A percentile compares a stretch with the other conserved stretches of the same genome.
phyloP scores from a whole-genome alignment of 225 moss, liverwort and hornwort genomes.

The Rhytidiadelphus loreus region DNA sequence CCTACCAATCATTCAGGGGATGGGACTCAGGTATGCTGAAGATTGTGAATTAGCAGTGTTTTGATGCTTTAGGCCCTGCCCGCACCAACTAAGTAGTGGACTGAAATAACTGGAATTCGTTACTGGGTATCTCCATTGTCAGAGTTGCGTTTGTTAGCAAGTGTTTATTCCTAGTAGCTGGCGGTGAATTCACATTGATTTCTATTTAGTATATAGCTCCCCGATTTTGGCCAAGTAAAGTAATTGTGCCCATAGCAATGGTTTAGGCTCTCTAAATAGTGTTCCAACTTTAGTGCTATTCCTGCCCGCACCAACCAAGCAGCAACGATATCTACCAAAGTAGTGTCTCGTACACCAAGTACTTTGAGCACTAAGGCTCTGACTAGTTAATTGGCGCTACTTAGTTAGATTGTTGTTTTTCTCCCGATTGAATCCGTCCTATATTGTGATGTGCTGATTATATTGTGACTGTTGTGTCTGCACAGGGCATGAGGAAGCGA shows the following conservation, averaged over 20 bases:
- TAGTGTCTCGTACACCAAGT: not conserved
- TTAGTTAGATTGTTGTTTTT: not conserved
- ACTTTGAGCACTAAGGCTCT: not conserved
- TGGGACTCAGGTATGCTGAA: not conserved
- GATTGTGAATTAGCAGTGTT: not conserved
- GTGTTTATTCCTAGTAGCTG: not conserved
- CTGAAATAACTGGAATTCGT: not conserved
- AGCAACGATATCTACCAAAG: too few relatives aligned
- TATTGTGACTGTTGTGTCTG: not conserved
- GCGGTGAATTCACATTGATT: not conserved
- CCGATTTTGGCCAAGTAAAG: not conserved
- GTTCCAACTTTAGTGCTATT: too few relatives aligned
- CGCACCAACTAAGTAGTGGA: not conserved
- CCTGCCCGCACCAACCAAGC: too few relatives aligned
- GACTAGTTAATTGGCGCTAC: not conserved
- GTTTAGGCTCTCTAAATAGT: not conserved
- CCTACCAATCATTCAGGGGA: not conserved
- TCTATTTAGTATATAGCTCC: not conserved
- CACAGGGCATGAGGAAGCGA: constrained; percentile 68
- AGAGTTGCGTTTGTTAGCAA: not conserved
- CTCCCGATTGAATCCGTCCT: not conserved
- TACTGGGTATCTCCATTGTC: not conserved
- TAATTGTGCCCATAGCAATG: not conserved
- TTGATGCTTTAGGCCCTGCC: not conserved
- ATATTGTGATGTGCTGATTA: not conserved